Evolutionary conservation across 2,329 filamentous ascomycete genomes (phyloP).

Genomic region (Rhynchosporium secalis): DNA sequence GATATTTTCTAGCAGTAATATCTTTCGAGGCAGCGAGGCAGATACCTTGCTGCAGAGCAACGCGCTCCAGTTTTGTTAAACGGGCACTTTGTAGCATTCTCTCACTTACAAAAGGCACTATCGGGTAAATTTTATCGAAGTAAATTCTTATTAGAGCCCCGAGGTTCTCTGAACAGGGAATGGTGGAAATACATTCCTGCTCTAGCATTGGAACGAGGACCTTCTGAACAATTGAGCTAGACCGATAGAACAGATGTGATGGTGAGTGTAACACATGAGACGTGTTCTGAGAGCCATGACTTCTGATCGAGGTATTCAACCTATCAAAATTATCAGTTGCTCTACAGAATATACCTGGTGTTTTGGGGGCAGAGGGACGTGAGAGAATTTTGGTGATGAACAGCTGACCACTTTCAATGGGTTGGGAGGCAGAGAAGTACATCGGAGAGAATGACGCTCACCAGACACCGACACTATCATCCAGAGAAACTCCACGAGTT

Average conservation of each 20-base stretch:
- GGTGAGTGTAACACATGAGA: conserved; percentile 18
- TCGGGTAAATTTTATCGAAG: conserved; percentile 37
- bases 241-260: conserved; percentile 27
- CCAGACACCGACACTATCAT: conserved; percentile 59
- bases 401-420: neutral
- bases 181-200: conserved; percentile 43
- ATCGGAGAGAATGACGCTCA: neutral
- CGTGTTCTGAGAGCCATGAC: conserved; percentile 24
- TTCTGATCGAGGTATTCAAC: conserved; percentile 7
- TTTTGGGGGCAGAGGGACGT: no score
- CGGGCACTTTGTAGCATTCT: conserved; percentile 40
- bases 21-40: conserved; percentile 56
- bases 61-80: conserved; percentile 39
- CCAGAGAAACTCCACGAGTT: conserved; percentile 45
- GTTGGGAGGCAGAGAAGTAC: neutral
- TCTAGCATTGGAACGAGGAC: conserved; percentile 33
- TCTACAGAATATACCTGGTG: neutral
- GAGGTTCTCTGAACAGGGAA: conserved; percentile 51
- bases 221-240: conserved; percentile 26
- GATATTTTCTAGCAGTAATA: conserved; percentile 46
- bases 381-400: neutral
- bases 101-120: conserved; percentile 36
- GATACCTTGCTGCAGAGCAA: conserved; percentile 53
- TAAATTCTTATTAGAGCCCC: conserved; percentile 46
- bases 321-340: neutral